Conservation (phyloP, 805 yeast genomes). For the Candida incommunis region DNA sequence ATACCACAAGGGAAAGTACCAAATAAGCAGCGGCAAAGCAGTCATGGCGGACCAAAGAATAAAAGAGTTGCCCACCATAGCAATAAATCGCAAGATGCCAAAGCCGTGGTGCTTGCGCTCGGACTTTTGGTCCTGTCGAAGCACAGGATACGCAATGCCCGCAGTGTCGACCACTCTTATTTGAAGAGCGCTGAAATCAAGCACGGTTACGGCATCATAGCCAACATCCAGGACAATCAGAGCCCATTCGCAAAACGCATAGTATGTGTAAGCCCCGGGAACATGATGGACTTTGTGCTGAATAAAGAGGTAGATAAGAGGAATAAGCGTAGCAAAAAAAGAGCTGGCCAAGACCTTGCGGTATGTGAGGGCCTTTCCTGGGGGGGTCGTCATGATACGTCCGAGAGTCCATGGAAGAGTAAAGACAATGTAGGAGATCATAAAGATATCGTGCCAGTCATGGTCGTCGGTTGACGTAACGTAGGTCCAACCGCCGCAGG, state of each 20-base stretch:
- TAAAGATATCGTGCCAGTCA: conserved; percentile 88
- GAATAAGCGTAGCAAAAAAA: conserved; percentile 64
- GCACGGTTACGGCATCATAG: conserved; percentile 67
- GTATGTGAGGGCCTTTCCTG: conserved; percentile 30
- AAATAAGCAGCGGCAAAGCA: conserved; percentile 69
- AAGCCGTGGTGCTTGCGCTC: conserved; percentile 15
- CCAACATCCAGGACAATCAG: conserved; percentile 69
- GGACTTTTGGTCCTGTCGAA: conserved; percentile 9
- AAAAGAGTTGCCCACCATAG: conserved; percentile 43
- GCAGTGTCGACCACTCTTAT: conserved; percentile 22
- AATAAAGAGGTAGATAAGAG: conserved; percentile 76
- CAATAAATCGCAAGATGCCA: conserved; percentile 16
- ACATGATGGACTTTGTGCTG: conserved; percentile 80
- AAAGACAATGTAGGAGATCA: conserved; percentile 78
- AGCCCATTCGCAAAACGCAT: conserved; percentile 92
- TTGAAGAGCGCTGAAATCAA: conserved; percentile 54
- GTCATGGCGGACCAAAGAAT: conserved; percentile 79
- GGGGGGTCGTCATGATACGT: conserved; percentile 39
- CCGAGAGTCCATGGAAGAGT: conserved; percentile 84
- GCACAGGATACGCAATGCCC: conserved; percentile 8
- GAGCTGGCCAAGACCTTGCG: conserved; percentile 37
- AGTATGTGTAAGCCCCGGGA: conserved; percentile 91
- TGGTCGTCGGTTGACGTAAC: conserved; percentile 96
- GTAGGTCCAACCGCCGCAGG: conserved; percentile 98
- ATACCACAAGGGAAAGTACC: conserved; percentile 97